Percentiles rank a stretch among this genome's conserved stretches.
phyloP scores from a whole-genome alignment of 805 yeast genomes.

The Hanseniaspora nectarophila region DNA sequence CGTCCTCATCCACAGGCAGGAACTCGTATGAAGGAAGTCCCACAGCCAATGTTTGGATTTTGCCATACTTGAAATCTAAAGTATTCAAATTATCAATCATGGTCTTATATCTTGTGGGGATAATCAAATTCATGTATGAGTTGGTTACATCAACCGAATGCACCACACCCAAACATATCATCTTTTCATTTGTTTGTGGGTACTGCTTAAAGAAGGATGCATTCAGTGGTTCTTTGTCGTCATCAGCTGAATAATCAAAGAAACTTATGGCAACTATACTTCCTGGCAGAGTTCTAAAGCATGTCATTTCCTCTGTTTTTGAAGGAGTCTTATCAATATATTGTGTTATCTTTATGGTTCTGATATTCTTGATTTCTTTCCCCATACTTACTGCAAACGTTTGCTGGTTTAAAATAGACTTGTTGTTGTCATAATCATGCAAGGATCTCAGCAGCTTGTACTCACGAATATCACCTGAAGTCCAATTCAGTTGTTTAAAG shows the following conservation, averaged over 20 bases:
- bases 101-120: conserved; percentile 31
- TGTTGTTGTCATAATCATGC: conserved; percentile 30
- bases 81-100: conserved; percentile 17
- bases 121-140: conserved; percentile 41
- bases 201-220: neutral
- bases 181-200: neutral
- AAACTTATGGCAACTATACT: conserved; percentile 25
- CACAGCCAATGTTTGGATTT: conserved; percentile 29
- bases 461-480: conserved; percentile 40
- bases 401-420: conserved; percentile 16
- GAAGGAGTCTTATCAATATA: neutral
- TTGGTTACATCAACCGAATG: conserved; percentile 46
- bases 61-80: conserved; percentile 35
- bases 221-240: neutral
- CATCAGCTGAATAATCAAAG: neutral
- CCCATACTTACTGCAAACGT: conserved; percentile 36
- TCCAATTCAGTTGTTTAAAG: conserved; percentile 29
- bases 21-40: conserved; percentile 54
- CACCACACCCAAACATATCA: conserved; percentile 44
- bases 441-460: conserved; percentile 43
- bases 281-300: conserved; percentile 26
- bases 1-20: conserved; percentile 25
- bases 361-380: conserved; percentile 22
- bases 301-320: conserved; percentile 6
- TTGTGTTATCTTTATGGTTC: neutral